phyloP scores from a whole-genome alignment of 1,139 yeast genomes.

The Ogataea hybrid region DNA sequence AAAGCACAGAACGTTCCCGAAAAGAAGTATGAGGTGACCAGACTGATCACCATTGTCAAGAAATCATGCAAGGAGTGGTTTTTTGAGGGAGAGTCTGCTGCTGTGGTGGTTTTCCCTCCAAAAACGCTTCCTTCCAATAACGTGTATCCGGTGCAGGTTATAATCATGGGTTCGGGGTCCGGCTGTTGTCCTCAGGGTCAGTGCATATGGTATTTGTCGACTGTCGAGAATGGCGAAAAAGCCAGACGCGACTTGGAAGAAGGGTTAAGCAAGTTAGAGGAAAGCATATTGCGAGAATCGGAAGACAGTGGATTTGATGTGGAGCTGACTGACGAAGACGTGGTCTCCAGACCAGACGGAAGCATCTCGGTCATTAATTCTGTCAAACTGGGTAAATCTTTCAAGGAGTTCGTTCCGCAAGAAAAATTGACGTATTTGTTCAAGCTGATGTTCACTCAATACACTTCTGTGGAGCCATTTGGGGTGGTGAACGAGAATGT shows the following conservation, averaged over 20 bases:
- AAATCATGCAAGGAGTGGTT: conserved; percentile 93
- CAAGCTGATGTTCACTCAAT: conserved; percentile 79
- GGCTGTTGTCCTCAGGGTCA: conserved; percentile 91
- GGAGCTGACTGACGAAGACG: conserved; percentile 53
- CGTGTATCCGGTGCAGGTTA: conserved; percentile 73
- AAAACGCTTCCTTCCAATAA: conserved; percentile 68
- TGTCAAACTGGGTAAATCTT: conserved; percentile 80
- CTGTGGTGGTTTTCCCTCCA: conserved; percentile 94
- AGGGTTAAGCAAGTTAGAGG: conserved; percentile 78
- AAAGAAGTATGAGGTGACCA: conserved; percentile 55
- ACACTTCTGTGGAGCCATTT: conserved; percentile 53
- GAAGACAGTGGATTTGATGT: conserved; percentile 53
- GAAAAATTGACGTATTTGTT: conserved; percentile 75
- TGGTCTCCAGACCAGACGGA: conserved; percentile 54
- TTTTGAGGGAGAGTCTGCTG: conserved; percentile 76
- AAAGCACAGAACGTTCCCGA: conserved; percentile 32
- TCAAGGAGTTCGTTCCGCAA: conserved; percentile 79
- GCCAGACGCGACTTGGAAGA: conserved; percentile 79
- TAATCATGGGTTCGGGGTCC: conserved; percentile 84
- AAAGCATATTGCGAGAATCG: conserved; percentile 75
- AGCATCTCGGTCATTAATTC: conserved; percentile 66
- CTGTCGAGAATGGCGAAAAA: conserved; percentile 66
- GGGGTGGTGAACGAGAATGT: conserved; percentile 42
- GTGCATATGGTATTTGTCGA: conserved; percentile 85
- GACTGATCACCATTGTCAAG: conserved; percentile 79